phyloP scores from a whole-genome alignment of 1,284 basidiomycete genomes.

The Cryptococcus hybrid region DNA sequence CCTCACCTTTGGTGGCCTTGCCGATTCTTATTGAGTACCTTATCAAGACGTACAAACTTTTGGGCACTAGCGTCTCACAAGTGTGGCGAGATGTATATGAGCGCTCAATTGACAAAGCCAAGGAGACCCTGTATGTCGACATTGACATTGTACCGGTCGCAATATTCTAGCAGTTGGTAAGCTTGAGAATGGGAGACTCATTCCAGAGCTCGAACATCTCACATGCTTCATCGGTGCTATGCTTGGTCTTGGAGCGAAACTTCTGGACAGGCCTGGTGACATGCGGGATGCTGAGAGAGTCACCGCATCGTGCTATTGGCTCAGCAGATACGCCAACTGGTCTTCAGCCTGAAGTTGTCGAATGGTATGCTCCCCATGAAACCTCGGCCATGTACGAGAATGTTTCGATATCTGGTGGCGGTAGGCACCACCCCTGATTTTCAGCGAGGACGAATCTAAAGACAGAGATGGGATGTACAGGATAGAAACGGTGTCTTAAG shows the following conservation, averaged over 20 bases:
- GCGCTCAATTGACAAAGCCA: conserved; percentile 51
- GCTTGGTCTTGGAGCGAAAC: conserved; percentile 55
- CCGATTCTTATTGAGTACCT: conserved; percentile 57
- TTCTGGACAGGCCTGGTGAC: conserved; percentile 52
- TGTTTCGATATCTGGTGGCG: conserved; percentile 20
- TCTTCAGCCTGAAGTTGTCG: conserved; percentile 49
- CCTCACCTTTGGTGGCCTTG: conserved; percentile 53
- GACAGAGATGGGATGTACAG: conserved; percentile 17
- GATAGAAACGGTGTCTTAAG: conserved; percentile 22
- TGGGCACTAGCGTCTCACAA: conserved; percentile 46
- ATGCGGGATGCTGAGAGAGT: conserved; percentile 48
- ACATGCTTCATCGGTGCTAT: conserved; percentile 59
- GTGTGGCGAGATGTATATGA: conserved; percentile 54
- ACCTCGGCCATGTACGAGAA: conserved; percentile 28
- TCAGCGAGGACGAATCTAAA: conserved; percentile 2
- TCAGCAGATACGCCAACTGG: conserved; percentile 49
- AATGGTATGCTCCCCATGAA: conserved; percentile 40
- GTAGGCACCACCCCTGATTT: conserved; percentile 19
- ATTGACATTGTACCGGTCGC: conserved; percentile 48
- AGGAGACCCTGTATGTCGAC: conserved; percentile 48
- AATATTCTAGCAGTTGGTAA: conserved; percentile 49
- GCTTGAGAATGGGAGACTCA: conserved; percentile 26
- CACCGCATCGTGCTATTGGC: conserved; percentile 57
- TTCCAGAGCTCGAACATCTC: conserved; percentile 39
- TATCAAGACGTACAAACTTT: conserved; percentile 55